Base-by-base conservation (phyloP, 352 stramenopile species). In the Thraustochytrium striatum region DNA sequence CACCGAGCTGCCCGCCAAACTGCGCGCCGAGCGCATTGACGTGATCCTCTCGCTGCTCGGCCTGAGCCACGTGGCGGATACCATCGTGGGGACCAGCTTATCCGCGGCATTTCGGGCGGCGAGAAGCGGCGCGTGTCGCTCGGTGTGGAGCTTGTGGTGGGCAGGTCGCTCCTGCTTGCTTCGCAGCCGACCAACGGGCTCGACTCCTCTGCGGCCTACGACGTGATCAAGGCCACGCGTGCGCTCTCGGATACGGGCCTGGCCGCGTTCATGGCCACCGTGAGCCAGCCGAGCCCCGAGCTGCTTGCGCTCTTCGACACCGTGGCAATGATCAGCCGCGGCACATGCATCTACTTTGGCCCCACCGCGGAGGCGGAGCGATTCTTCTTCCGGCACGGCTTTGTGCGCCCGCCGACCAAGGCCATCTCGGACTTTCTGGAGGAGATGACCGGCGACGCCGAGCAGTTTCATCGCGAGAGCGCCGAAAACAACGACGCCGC, bases 231-330 rank as follows among this genome's bases (percentile, higher is more conserved):
- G 44, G 83, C 83, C 32, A 79, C 88, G 5, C 82, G 83, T 36
- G 85, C 78, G 21, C 72, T 89, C 28, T 83, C 87, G 0, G 36
- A 85, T 11, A 84, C 84, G 28, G 85, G 91, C 57, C 85, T 87
- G 41, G 81, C 73, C 35, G 90, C 85, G 21, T 62, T 88, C 30
- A 85, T 93, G 16, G 83, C 95, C 19, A 91, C 90, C 5, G 82
- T 97, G 21, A 81, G 95, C 30, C 87, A 97, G 83, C 93, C 92
- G n/a, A 85, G 91, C 21, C 92, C 91, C 0, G 92, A 97, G 81
- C 91, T 95, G 16, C 94, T 95, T 44, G 88, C 89, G 19, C 85
- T 96, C 25, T 98, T 98, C 83, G 94, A 98, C 82, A 87, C 97
- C 72, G 87, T 98, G 7, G 86, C 97, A 33, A 87, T 98, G 80